These are phyloP conservation scores for Calendula officinalis DNA, from an alignment of 129 eudicot species.

Conservation along the genomic window DNA sequence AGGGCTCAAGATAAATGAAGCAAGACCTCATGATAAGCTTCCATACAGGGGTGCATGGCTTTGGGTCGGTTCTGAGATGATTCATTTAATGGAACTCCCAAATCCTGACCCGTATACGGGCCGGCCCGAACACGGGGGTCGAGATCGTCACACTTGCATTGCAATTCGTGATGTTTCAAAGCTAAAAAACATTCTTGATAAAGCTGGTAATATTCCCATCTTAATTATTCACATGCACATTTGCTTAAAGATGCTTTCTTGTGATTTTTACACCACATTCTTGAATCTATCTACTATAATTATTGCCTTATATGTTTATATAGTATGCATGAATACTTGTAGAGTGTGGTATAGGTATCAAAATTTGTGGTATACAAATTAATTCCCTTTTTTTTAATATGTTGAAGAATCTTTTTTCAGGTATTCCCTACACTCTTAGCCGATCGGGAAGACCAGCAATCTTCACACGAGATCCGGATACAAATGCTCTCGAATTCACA, in stretches of 20 bases:
- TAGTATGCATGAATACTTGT: too few relatives aligned
- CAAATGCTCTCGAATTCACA: conserved; percentile 81
- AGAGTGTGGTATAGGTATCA: too few relatives aligned
- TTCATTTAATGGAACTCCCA: conserved; percentile 94
- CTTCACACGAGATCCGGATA: conserved; percentile 83
- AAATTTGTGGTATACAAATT: too few relatives aligned
- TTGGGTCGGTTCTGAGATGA: conserved; percentile 99
- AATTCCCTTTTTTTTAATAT: too few relatives aligned
- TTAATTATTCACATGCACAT: conserved; percentile 7
- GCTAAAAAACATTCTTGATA: conserved; percentile 78
- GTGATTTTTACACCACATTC: too few relatives aligned
- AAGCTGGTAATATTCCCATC: conserved; percentile 49
- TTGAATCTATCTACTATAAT: too few relatives aligned
- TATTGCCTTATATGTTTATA: too few relatives aligned
- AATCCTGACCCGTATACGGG: conserved; percentile 88
- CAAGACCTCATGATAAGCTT: conserved; percentile 94
- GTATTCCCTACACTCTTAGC: conserved; percentile 80
- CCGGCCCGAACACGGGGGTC: conserved; percentile 82
- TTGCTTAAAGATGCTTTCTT: conserved; percentile 9
- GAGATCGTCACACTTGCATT: conserved; percentile 94
- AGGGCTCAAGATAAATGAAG: conserved; percentile 94
- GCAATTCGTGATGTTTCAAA: conserved; percentile 82
- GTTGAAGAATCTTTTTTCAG: conserved; percentile 23
- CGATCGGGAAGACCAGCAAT: conserved; percentile 96
- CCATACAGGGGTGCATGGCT: conserved; percentile 99